Conservation (phyloP, 768 basidiomycete species). For the Boletus reticuloceps region DNA sequence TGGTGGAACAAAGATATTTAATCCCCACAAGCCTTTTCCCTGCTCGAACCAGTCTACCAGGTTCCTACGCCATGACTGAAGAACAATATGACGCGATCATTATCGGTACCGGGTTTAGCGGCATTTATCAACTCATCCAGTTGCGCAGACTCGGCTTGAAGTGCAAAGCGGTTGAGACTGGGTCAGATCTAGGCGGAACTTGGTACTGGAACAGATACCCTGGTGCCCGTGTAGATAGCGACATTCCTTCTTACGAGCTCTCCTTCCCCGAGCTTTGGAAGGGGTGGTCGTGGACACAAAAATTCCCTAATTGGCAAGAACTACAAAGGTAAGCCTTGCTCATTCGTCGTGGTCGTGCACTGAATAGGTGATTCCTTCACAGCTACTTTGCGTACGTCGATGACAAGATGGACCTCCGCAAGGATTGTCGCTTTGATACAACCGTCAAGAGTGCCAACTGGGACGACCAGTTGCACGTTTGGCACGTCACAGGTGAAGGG, state of each 20-base stretch:
- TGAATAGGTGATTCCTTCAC: neutral
- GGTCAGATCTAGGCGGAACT: slow-evolving; percentile 5
- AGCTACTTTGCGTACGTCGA: slow-evolving; percentile 10
- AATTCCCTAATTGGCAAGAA: slow-evolving; percentile 8
- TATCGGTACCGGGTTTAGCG: slow-evolving; percentile 9
- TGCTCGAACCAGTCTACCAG: too few relatives aligned
- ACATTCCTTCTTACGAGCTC: slow-evolving; percentile 7
- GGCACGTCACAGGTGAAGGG: slow-evolving; percentile 3
- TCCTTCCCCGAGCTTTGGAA: slow-evolving; percentile 13
- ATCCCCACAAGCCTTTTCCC: too few relatives aligned
- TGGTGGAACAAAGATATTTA: too few relatives aligned
- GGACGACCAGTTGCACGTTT: slow-evolving; percentile 6
- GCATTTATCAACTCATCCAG: slow-evolving; percentile 10
- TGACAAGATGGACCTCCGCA: slow-evolving; percentile 9
- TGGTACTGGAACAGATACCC: slow-evolving; percentile 17
- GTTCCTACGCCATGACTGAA: neutral
- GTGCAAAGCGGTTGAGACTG: slow-evolving; percentile 3
- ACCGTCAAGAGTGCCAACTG: slow-evolving; percentile 9
- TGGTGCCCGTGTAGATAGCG: slow-evolving; percentile 9
- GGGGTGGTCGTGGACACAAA: slow-evolving; percentile 10
- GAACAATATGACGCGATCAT: slow-evolving; percentile 7
- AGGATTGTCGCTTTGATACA: slow-evolving; percentile 11
- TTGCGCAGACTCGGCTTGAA: slow-evolving; percentile 7
- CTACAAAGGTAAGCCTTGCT: neutral
- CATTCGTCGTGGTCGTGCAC: neutral